These are phyloP conservation scores for Colletotrichum aenigma DNA, from an alignment of 2,329 filamentous ascomycete genomes.

Conservation along the genomic window DNA sequence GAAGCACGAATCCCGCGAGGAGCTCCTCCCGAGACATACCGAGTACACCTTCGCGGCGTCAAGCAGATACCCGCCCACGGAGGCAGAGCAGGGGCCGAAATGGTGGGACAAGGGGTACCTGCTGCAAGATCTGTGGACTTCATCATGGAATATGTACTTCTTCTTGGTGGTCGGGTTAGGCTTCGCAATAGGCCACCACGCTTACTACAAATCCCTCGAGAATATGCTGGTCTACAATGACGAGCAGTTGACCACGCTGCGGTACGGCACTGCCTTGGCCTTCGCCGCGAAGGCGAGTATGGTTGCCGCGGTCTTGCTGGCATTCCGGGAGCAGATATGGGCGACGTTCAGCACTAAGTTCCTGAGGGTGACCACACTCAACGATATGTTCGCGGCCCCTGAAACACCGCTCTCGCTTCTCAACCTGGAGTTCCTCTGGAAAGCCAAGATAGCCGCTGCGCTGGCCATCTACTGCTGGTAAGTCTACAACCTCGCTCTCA, in stretches of 20 bases:
- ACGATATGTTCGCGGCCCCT: not conserved
- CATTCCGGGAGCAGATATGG: conserved; percentile 18
- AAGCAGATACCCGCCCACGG: not conserved
- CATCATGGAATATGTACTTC: conserved; percentile 36
- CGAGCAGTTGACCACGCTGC: conserved; percentile 35
- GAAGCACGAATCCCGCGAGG: not conserved
- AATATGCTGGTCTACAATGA: conserved; percentile 26
- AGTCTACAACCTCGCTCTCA: rapidly evolving
- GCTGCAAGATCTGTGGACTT: conserved; percentile 34
- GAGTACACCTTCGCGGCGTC: not conserved
- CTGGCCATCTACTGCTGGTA: conserved; percentile 37
- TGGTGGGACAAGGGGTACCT: not conserved
- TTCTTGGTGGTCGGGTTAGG: conserved; percentile 32
- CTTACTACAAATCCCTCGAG: conserved; percentile 34
- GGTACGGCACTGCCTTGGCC: conserved; percentile 36
- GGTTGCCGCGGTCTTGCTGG: conserved; percentile 32
- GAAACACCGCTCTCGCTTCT: conserved; percentile 14
- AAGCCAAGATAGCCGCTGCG: conserved; percentile 33
- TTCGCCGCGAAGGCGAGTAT: conserved; percentile 38
- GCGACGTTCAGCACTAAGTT: conserved; percentile 20
- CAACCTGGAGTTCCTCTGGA: conserved; percentile 30
- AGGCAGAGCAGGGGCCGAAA: not conserved
- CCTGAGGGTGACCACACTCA: not conserved
- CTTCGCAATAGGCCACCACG: conserved; percentile 35
- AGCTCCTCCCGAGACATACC: not conserved